Evolutionary conservation across 2,329 filamentous ascomycete species (phyloP).

Genomic region (Cercospora nicotianae): DNA sequence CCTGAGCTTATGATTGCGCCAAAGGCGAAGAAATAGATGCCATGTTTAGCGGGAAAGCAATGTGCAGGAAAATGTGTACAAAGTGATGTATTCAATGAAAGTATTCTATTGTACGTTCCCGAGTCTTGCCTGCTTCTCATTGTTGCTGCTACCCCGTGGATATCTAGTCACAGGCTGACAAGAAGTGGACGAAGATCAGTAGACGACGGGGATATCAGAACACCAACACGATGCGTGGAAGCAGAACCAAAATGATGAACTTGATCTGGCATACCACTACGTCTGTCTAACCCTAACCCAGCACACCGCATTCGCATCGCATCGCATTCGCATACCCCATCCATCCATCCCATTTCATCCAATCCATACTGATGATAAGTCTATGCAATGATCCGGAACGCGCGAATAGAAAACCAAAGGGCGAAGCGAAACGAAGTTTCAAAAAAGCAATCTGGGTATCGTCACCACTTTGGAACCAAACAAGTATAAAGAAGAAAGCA

Average conservation of each 20-base stretch:
- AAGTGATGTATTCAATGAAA: background rate
- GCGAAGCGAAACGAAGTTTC: background rate
- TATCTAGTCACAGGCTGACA: no score
- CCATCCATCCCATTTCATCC: background rate
- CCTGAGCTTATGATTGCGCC: conserved; percentile 96
- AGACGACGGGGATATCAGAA: no score
- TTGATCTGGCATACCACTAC: background rate
- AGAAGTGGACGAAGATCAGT: no score
- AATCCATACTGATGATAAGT: background rate
- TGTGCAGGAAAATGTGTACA: background rate
- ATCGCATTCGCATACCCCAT: background rate
- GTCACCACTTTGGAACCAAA: conserved; percentile 20
- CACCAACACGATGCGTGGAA: background rate
- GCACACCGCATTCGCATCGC: background rate
- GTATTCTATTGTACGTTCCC: background rate
- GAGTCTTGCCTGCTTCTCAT: no score
- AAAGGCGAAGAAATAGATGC: conserved; percentile 58
- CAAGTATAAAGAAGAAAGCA: background rate
- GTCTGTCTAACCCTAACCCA: background rate
- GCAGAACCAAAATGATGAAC: background rate
- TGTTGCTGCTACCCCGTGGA: no score
- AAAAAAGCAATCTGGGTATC: conserved; percentile 27
- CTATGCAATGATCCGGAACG: conserved; percentile 2
- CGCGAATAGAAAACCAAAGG: background rate
- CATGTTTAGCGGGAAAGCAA: background rate